Evolutionary conservation across 2,329 filamentous ascomycete species (phyloP).

Genomic region (Clarireedia sp.): DNA sequence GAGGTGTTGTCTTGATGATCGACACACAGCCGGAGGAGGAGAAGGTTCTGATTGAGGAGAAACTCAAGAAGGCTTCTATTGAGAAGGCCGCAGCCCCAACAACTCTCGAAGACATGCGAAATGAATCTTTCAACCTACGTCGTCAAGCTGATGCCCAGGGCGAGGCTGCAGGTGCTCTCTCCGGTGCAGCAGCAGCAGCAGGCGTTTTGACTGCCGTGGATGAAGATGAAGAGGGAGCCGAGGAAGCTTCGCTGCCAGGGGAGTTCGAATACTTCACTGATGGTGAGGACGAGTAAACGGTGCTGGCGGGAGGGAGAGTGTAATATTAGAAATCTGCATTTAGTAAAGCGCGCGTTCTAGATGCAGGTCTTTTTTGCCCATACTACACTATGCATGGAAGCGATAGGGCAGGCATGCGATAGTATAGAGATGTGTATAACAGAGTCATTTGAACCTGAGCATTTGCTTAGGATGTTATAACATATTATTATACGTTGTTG

Average conservation of each 20-base stretch:
- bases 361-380: neutral
- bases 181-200: conserved; percentile 62
- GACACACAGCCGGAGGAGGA: conserved; percentile 73
- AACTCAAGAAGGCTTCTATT: conserved; percentile 71
- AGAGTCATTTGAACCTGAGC: neutral
- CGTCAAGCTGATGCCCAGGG: conserved; percentile 32
- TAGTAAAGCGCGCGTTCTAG: neutral
- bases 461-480: neutral
- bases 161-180: conserved; percentile 17
- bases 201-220: conserved; percentile 81
- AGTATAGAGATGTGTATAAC: conserved; percentile 7
- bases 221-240: conserved; percentile 68
- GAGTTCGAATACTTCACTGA: conserved; percentile 72
- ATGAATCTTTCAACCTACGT: conserved; percentile 33
- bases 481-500: neutral
- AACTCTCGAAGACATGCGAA: conserved; percentile 24
- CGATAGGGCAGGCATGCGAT: neutral
- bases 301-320: neutral
- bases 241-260: conserved; percentile 61
- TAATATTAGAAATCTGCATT: conserved; percentile 7
- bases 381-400: neutral
- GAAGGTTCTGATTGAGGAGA: conserved; percentile 80
- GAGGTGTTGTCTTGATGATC: conserved; percentile 83
- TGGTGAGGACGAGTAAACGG: conserved; percentile 23
- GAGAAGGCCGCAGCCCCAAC: conserved; percentile 47